Base-by-base conservation (phyloP, 108 stramenopile species). In the Cyclotella atomus region DNA sequence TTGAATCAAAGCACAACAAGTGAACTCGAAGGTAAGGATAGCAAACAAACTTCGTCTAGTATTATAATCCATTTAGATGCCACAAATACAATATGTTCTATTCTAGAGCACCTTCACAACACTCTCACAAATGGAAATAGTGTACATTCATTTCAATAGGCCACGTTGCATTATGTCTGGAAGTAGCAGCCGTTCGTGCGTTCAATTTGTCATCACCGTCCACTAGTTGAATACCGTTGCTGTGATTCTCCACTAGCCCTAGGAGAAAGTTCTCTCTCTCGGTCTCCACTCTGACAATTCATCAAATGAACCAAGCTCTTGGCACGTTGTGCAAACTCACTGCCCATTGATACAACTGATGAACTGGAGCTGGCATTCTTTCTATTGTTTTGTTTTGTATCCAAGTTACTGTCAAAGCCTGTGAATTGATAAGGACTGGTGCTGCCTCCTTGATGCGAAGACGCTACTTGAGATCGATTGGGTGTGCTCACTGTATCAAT, bases 311-410 rank as follows among this genome's bases (percentile, higher is more conserved):
- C 79, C 38, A 80, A 70, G 64, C 50, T 75, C 35, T 69, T 80
- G 36, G 79, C 79, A 38, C 54, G 46, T 29, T 69, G 74, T 4
- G 79, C 79, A 56, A 80, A 80, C 49, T 76, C 75, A 64, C 79
- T 80, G 30, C 74, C 79, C 20, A 76, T 57, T 23, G 73, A 75
- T n/a, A 68, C 79, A 15, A 77, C 76, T n/a, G 66, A 68, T 44
- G 46, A 50, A 12, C 64, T 38, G 17, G 68, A 70, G 38, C 56
- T 66, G 1, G 28, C 32, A 36, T 35, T 36, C 21, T 45, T 49
- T 3, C 24, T 59, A 32, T 25, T 47, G 30, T 53, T 63, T 50
- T 52, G 59, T 12, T 38, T 23, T 27, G 27, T n/a, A 29, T 52
- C 29, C 21, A 35, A 27, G 50, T 45, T 50, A 35, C 24, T 52